A percentile compares a stretch with the other conserved stretches of the same genome.
Conservation (phyloP, 768 basidiomycete species). For the Boletellus emodensis region DNA sequence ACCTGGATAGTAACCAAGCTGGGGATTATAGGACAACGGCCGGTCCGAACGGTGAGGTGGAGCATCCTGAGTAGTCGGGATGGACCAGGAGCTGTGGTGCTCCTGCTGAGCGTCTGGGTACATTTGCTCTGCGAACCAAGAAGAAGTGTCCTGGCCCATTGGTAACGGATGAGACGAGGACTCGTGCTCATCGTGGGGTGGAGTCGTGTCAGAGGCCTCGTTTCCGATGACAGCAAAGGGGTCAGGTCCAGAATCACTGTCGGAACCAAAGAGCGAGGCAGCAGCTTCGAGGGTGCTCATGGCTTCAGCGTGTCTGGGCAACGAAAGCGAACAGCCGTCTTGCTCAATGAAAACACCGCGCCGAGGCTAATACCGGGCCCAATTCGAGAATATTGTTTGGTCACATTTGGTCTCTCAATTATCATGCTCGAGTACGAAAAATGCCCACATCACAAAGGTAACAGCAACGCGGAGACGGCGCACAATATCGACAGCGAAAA, state of each 20-base stretch:
- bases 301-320: conserved; percentile 31
- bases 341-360: neutral
- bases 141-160: conserved; percentile 36
- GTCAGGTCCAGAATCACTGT: conserved; percentile 53
- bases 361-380: neutral
- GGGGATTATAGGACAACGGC: conserved; percentile 22
- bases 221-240: conserved; percentile 60
- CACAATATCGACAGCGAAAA: conserved; percentile 33
- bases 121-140: conserved; percentile 37
- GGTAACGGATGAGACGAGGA: conserved; percentile 20
- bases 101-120: conserved; percentile 26
- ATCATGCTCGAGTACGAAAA: neutral
- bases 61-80: conserved; percentile 19
- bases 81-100: conserved; percentile 26
- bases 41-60: conserved; percentile 12
- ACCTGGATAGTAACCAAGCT: conserved; percentile 32
- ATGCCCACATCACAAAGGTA: conserved; percentile 11
- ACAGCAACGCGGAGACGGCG: conserved; percentile 12
- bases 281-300: conserved; percentile 76
- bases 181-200: conserved; percentile 23
- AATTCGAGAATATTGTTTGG: conserved; percentile 20
- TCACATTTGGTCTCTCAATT: conserved; percentile 16
- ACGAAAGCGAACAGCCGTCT: conserved; percentile 7
- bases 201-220: conserved; percentile 30
- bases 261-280: conserved; percentile 73